Conservation (phyloP, 768 basidiomycete species). For the Sporobolomyces phaffii region DNA sequence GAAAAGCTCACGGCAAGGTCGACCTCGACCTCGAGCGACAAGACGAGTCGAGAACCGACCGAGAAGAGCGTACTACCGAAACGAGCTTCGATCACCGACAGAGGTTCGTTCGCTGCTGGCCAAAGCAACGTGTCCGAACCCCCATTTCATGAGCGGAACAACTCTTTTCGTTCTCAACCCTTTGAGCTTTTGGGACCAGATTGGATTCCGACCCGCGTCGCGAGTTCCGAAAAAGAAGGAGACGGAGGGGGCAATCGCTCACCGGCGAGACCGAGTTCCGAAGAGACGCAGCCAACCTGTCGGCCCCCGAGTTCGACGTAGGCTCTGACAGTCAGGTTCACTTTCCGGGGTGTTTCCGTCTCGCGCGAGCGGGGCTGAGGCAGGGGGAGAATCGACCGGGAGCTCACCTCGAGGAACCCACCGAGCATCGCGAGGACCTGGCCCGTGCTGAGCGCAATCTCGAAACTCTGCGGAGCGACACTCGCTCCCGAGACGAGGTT, state of each 20-base stretch:
- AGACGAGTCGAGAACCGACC: slow-evolving; percentile 13
- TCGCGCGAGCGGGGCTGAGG: no score
- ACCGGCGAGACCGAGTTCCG: slow-evolving; percentile 13
- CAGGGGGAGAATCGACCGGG: not conserved
- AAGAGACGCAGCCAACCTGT: no score
- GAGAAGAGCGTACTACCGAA: not conserved
- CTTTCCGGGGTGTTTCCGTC: no score
- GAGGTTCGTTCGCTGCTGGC: slow-evolving; percentile 28
- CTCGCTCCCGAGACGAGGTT: slow-evolving; percentile 59
- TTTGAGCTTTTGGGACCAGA: no score
- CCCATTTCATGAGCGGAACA: not conserved
- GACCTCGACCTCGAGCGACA: slow-evolving; percentile 6
- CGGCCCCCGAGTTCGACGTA: no score
- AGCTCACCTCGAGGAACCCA: slow-evolving; percentile 33
- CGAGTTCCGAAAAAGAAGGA: no score
- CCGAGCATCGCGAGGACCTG: slow-evolving; percentile 31
- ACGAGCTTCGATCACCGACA: slow-evolving; percentile 8
- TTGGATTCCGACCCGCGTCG: no score
- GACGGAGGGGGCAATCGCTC: no score
- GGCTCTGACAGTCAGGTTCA: no score
- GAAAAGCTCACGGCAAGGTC: slow-evolving; percentile 4
- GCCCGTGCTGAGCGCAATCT: slow-evolving; percentile 56
- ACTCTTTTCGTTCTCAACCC: no score
- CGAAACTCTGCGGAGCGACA: slow-evolving; percentile 64
- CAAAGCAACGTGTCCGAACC: not conserved